Percentiles rank a stretch among this genome's conserved stretches.
Evolutionary conservation across 2,329 filamentous ascomycete species (phyloP).

Genomic region (Colletotrichum lentis): DNA sequence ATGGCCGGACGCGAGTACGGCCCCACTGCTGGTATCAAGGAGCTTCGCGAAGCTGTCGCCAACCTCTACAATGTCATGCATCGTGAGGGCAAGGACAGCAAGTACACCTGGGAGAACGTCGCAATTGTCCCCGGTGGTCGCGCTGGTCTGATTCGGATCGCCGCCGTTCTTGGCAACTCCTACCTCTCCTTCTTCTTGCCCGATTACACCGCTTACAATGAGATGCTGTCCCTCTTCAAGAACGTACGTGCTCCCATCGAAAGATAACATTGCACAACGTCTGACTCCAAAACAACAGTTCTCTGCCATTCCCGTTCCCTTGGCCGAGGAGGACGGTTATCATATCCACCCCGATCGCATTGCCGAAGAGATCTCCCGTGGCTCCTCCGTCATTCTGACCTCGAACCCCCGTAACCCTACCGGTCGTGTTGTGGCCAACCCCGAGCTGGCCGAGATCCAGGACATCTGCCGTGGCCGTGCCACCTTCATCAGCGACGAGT

Average conservation of each 20-base stretch:
- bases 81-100: constrained; percentile 82
- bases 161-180: constrained; percentile 89
- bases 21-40: constrained; percentile 92
- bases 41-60: constrained; percentile 86
- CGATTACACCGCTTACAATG: constrained; percentile 96
- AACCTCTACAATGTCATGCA: constrained; percentile 94
- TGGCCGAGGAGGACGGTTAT: constrained; percentile 86
- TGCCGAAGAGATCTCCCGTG: constrained; percentile 86
- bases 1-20: constrained; percentile 87
- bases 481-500: constrained; percentile 94
- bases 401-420: constrained; percentile 97
- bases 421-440: constrained; percentile 83
- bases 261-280: background rate
- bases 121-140: constrained; percentile 94
- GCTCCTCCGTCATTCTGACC: constrained; percentile 87
- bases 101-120: constrained; percentile 98
- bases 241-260: constrained; percentile 63
- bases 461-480: constrained; percentile 90
- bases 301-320: constrained; percentile 83
- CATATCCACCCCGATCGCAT: constrained; percentile 95
- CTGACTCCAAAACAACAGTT: constrained; percentile 62
- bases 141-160: constrained; percentile 92
- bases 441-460: constrained; percentile 88
- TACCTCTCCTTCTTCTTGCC: constrained; percentile 95
- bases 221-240: constrained; percentile 95